Base-by-base conservation (phyloP, 139 green algal genomes). In the Dunaliella sp. region DNA sequence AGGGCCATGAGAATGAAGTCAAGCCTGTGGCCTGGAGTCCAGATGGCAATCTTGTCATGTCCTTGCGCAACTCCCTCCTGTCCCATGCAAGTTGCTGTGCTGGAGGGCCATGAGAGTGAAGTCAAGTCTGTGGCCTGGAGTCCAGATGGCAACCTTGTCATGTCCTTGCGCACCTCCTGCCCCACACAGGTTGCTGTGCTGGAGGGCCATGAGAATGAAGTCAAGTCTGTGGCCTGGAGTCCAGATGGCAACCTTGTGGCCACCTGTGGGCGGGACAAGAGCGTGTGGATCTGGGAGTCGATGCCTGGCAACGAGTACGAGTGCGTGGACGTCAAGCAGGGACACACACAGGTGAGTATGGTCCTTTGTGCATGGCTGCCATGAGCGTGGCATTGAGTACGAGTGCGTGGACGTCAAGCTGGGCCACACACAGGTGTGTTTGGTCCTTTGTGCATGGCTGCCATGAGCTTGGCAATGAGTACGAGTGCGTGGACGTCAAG, bases 391-490 rank as follows among this genome's bases (percentile, higher is more conserved):
- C 0, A 87, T 96, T 74, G 96, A 99, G 82, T 99, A 95, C 73
- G 97, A 99, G 88, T 98, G 96, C 82, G 91, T 98, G 34, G 95
- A 99, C 73, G 97, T 99, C 1, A 98, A 98, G 83, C 93, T 97
- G 33, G 97, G 95, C 0, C 96, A 98, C 86, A 85, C 90, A 16
- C 93, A 96, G 90, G 93, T 93, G 33, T 1, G 82, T 32, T 1
- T 3, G 21, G 22, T n/a, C 59, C 59, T 22, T 76, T 76, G 59
- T 22, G 59, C 59, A 76, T 25, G 25, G 0, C 72, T 36, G n/a
- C n/a, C n/a, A n/a, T n/a, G n/a, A n/a, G 32, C 91, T 93, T 0
- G 92, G 91, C 0, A 87, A 97, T 74, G 96, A 99, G 82, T 99
- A 95, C 73, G 97, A 99, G 88, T 98, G 96, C 82, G 91, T 98